Conservation (phyloP, 495 filamentous ascomycete species). For the Hypoxylon crocopeplum region DNA sequence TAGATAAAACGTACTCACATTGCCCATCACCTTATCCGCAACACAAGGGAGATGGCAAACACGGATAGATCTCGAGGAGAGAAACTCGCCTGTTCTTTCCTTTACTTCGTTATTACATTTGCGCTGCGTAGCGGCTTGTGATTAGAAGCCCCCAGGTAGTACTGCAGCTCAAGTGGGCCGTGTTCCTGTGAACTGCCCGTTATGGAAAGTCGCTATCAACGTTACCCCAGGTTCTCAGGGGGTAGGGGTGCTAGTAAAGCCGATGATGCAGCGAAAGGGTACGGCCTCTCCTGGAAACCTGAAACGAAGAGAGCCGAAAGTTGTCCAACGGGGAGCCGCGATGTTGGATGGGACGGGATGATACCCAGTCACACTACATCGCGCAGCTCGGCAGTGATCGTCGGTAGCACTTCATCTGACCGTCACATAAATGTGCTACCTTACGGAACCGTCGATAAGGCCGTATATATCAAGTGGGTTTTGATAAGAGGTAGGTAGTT, state of each 20-base stretch:
- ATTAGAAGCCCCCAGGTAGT: slow-evolving; percentile 8
- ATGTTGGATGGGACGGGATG: slow-evolving; percentile 17
- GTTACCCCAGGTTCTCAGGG: slow-evolving; percentile 34
- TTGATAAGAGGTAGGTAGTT: no score
- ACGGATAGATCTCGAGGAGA: no score
- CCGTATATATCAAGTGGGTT: no score
- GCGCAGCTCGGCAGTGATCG: slow-evolving; percentile 24
- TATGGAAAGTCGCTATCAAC: slow-evolving; percentile 30
- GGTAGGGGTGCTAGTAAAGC: no score
- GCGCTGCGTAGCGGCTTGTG: slow-evolving; percentile 1
- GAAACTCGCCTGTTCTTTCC: no score
- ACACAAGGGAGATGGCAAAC: no score
- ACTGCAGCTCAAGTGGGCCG: slow-evolving; percentile 17
- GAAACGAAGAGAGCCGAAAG: no score
- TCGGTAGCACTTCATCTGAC: slow-evolving; percentile 30
- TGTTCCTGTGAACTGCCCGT: slow-evolving; percentile 23
- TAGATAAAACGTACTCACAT: no score
- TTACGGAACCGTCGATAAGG: slow-evolving; percentile 10
- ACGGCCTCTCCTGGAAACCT: no score
- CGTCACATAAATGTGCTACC: slow-evolving; percentile 12
- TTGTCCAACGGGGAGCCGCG: slow-evolving; percentile 9
- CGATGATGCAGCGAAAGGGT: no score
- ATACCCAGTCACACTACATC: slow-evolving; percentile 18
- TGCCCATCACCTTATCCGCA: no score
- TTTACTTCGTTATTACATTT: no score